phyloP scores from a whole-genome alignment of 306 rosid genomes.

The Datisca glomerata region DNA sequence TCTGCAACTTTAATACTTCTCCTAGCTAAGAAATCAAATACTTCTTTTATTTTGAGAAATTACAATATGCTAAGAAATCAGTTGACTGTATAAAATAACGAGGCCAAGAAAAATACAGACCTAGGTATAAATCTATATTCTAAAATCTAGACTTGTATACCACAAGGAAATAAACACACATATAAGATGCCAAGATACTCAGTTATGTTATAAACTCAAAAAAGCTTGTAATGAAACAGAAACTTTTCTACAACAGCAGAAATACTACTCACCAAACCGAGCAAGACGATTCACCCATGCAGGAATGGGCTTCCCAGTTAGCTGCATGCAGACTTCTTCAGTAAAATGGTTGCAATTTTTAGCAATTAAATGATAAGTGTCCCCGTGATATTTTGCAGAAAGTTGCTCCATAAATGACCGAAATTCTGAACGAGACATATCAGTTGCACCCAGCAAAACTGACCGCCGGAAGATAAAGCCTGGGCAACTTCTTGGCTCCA shows the following conservation, averaged over 20 bases:
- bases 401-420: conserved; percentile 65
- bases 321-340: conserved; percentile 65
- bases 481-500: conserved; percentile 91
- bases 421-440: conserved; percentile 61
- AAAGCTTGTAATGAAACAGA: conserved; percentile 4
- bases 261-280: conserved; percentile 51
- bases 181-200: no score
- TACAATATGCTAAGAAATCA: neutral
- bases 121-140: neutral
- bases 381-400: conserved; percentile 76
- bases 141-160: no score
- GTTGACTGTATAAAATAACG: neutral
- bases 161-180: no score
- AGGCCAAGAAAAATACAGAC: neutral
- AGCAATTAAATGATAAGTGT: conserved; percentile 87
- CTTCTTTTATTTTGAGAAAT: neutral
- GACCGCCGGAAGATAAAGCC: conserved; percentile 88
- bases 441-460: conserved; percentile 68
- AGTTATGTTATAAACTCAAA: neutral
- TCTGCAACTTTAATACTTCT: no score
- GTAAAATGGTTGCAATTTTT: conserved; percentile 97
- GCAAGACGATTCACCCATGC: conserved; percentile 97
- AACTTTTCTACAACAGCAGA: conserved; percentile 6
- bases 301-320: conserved; percentile 86
- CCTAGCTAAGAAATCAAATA: no score